Evolutionary conservation across 2,329 filamentous ascomycete species (phyloP).

Genomic region (Fusarium illudens): DNA sequence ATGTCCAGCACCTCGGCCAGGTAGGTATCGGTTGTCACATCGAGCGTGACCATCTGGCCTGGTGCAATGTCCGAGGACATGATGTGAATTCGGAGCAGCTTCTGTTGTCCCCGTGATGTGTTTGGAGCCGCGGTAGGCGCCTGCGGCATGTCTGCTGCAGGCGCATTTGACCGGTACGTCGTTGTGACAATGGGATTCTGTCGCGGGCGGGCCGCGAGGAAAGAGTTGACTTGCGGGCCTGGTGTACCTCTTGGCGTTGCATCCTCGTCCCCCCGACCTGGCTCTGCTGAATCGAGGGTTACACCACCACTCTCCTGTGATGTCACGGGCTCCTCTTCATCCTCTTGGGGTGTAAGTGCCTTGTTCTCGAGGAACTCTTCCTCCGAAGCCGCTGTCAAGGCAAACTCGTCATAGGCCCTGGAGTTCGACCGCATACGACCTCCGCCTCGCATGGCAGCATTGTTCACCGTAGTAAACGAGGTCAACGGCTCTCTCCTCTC

Average conservation of each 20-base stretch:
- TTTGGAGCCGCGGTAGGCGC: conserved; percentile 54
- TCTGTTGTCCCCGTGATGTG: conserved; percentile 69
- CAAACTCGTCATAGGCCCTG: conserved; percentile 84
- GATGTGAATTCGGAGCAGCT: conserved; percentile 76
- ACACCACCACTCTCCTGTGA: conserved; percentile 43
- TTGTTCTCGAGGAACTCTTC: conserved; percentile 76
- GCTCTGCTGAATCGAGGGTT: conserved; percentile 42
- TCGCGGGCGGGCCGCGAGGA: conserved; percentile 50
- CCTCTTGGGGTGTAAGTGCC: conserved; percentile 71
- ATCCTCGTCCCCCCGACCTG: conserved; percentile 39
- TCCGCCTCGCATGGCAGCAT: conserved; percentile 74
- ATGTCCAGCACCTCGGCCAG: conserved; percentile 82
- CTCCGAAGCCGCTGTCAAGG: conserved; percentile 75
- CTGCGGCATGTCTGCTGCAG: conserved; percentile 65
- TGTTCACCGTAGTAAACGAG: conserved; percentile 84
- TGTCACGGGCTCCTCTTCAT: conserved; percentile 51
- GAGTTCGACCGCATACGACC: conserved; percentile 71
- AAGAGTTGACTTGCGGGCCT: conserved; percentile 43
- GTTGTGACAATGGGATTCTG: conserved; percentile 70
- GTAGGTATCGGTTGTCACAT: conserved; percentile 84
- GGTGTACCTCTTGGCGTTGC: conserved; percentile 41
- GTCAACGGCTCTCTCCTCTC: conserved; percentile 77
- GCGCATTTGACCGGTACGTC: conserved; percentile 62
- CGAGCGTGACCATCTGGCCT: conserved; percentile 76
- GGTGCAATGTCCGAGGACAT: conserved; percentile 73